phyloP scores from a whole-genome alignment of 371 early-diverging fungal genomes.

The Zopfochytrium polystomum region DNA sequence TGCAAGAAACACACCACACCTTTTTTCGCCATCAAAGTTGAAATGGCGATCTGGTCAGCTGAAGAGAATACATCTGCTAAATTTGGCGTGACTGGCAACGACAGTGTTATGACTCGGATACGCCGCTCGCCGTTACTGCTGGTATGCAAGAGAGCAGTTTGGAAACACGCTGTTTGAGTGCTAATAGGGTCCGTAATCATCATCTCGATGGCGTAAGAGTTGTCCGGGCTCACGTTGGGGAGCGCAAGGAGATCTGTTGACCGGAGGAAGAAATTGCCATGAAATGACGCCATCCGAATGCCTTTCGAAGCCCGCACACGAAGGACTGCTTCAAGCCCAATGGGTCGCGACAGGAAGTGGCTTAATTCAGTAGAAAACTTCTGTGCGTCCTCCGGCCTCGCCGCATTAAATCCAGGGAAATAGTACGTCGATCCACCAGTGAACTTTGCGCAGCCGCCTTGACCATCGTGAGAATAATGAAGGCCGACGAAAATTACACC shows the following conservation, averaged over 20 bases:
- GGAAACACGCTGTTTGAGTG: slow-evolving; percentile 83
- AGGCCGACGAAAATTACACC: slow-evolving; percentile 17
- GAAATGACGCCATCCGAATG: slow-evolving; percentile 81
- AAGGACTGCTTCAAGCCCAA: slow-evolving; percentile 95
- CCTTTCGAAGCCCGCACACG: slow-evolving; percentile 92
- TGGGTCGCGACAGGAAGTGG: slow-evolving; percentile 74
- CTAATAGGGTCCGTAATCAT: slow-evolving; percentile 81
- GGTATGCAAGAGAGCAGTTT: slow-evolving; percentile 94
- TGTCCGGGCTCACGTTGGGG: slow-evolving; percentile 92
- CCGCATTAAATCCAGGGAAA: slow-evolving; percentile 93
- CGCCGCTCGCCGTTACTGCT: slow-evolving; percentile 75
- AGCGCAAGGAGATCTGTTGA: slow-evolving; percentile 91
- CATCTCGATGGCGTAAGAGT: slow-evolving; percentile 89
- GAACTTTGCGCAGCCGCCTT: slow-evolving; percentile 74
- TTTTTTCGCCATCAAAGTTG: slow-evolving; percentile 80
- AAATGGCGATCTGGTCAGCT: slow-evolving; percentile 83
- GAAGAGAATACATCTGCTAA: slow-evolving; percentile 76
- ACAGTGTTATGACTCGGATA: slow-evolving; percentile 92
- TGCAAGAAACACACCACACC: slow-evolving; percentile 36
- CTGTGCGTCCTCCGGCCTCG: slow-evolving; percentile 77
- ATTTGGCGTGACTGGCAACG: slow-evolving; percentile 80
- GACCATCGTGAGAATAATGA: neutral
- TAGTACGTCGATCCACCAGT: slow-evolving; percentile 95
- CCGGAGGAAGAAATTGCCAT: slow-evolving; percentile 95
- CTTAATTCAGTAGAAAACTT: slow-evolving; percentile 88